These are phyloP conservation scores for Bruguiera parviflora DNA, from an alignment of 345 rosid species.

Conservation along the genomic window DNA sequence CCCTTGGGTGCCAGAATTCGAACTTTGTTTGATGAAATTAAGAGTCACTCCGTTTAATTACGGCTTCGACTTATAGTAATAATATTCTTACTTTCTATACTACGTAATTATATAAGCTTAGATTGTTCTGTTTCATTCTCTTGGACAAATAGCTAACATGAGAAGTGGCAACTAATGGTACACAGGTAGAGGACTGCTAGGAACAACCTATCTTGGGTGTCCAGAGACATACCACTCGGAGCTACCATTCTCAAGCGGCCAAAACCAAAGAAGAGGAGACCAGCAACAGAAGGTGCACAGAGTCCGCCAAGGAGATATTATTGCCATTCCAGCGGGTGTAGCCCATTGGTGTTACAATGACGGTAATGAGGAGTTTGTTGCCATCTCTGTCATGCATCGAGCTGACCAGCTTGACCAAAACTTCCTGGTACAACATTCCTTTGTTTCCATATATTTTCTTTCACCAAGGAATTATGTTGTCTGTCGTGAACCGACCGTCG, in stretches of 20 bases:
- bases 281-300: conserved; percentile 36
- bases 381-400: conserved; percentile 24
- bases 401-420: conserved; percentile 35
- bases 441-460: too few relatives aligned
- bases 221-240: conserved; percentile 29
- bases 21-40: too few relatives aligned
- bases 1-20: too few relatives aligned
- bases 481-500: background rate
- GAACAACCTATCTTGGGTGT: conserved; percentile 32
- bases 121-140: background rate
- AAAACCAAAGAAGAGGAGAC: conserved; percentile 16
- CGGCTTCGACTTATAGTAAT: too few relatives aligned
- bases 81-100: too few relatives aligned
- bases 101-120: too few relatives aligned
- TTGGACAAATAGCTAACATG: background rate
- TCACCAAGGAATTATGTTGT: background rate
- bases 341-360: conserved; percentile 42
- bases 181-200: conserved; percentile 24
- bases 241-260: background rate
- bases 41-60: too few relatives aligned
- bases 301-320: conserved; percentile 31
- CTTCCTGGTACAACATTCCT: background rate
- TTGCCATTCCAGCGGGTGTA: conserved; percentile 30
- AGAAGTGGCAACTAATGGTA: background rate
- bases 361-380: conserved; percentile 28